Evolutionary conservation across 1,139 yeast species (phyloP).

Genomic region (Yamadazyma blattariae): DNA sequence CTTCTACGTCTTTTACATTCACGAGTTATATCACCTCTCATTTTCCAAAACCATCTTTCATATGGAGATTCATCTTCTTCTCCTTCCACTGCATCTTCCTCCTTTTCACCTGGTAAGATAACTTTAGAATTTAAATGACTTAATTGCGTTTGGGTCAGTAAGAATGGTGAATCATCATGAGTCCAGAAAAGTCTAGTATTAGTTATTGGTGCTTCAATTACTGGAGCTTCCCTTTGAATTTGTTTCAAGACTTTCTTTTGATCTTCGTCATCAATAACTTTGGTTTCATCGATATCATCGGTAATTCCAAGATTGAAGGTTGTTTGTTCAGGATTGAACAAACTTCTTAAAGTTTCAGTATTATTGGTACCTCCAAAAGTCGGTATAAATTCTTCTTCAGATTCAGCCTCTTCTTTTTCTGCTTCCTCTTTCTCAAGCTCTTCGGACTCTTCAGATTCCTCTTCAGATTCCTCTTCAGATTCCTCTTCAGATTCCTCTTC

Average conservation of each 20-base stretch:
- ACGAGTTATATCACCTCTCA: constrained; percentile 76
- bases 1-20: constrained; percentile 73
- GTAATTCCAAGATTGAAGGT: constrained; percentile 35
- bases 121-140: constrained; percentile 47
- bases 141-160: constrained; percentile 79
- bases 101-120: constrained; percentile 37
- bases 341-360: constrained; percentile 60
- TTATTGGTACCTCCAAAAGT: constrained; percentile 40
- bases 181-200: constrained; percentile 68
- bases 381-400: constrained; percentile 41
- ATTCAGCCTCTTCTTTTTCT: constrained; percentile 9
- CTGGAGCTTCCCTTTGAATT: constrained; percentile 18
- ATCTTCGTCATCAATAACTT: constrained; percentile 17
- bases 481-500: constrained; percentile 20
- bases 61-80: constrained; percentile 51
- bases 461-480: constrained; percentile 8
- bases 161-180: constrained; percentile 81
- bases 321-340: constrained; percentile 49
- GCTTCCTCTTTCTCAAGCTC: constrained; percentile 10
- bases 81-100: constrained; percentile 26
- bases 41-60: constrained; percentile 78
- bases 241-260: constrained; percentile 28
- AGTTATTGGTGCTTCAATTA: constrained; percentile 9
- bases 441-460: constrained; percentile 18
- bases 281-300: constrained; percentile 34